These are phyloP conservation scores for Lumnitzera littorea DNA, from an alignment of 345 rosid genomes.

Conservation along the genomic window DNA sequence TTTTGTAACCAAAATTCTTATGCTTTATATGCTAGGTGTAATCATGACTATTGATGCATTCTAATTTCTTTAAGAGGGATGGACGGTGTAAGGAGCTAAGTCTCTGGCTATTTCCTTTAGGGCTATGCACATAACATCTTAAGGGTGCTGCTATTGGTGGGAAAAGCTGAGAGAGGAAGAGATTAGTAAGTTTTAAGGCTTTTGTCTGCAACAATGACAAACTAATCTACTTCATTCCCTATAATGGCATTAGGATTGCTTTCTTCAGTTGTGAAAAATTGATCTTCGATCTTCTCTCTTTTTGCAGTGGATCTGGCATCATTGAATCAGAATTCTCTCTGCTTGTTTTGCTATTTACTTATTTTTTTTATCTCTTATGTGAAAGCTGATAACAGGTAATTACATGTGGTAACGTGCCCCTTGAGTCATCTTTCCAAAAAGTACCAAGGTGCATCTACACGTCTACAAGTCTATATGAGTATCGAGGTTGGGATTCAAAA, in stretches of 20 bases:
- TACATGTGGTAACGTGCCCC: slow-evolving; percentile 98
- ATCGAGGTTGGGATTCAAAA: slow-evolving; percentile 96
- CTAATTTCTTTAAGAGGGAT: no score
- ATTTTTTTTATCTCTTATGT: slow-evolving; percentile 7
- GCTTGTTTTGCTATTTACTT: not conserved
- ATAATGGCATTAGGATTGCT: not conserved
- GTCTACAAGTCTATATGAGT: slow-evolving; percentile 87
- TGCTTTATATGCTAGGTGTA: no score
- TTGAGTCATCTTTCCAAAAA: slow-evolving; percentile 92
- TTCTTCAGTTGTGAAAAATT: not conserved
- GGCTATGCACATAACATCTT: no score
- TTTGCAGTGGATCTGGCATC: not conserved
- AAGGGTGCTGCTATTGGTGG: no score
- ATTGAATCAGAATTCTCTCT: not conserved
- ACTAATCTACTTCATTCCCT: no score
- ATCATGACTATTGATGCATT: no score
- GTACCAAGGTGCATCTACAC: slow-evolving; percentile 98
- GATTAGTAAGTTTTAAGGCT: no score
- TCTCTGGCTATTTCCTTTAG: no score
- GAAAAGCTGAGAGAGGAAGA: no score
- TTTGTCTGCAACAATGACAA: no score
- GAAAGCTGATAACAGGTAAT: slow-evolving; percentile 50
- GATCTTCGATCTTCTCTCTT: not conserved
- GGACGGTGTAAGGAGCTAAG: no score
- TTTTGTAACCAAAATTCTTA: no score